Percentiles rank a stretch among this genome's conserved stretches.
phyloP scores from a whole-genome alignment of 805 yeast genomes.

The Debaryomyces castellii region DNA sequence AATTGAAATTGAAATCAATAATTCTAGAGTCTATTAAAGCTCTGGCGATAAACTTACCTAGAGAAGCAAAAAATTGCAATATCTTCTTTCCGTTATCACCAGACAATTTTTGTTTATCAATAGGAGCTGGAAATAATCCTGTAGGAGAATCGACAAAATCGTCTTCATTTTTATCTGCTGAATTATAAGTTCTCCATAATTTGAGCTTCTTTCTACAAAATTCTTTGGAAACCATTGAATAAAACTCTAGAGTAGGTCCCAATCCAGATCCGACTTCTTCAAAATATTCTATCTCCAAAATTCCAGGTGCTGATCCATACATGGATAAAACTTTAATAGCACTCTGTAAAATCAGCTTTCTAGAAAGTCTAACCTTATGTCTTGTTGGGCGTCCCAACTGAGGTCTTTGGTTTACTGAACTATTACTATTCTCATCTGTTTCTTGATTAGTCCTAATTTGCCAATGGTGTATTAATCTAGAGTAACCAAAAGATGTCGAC shows the following conservation, averaged over 20 bases:
- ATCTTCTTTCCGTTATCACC: slow-evolving; percentile 40
- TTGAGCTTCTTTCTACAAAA: slow-evolving; percentile 56
- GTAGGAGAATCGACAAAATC: slow-evolving; percentile 39
- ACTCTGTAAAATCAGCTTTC: slow-evolving; percentile 68
- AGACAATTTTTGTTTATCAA: slow-evolving; percentile 23
- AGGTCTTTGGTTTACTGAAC: slow-evolving; percentile 17
- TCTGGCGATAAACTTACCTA: slow-evolving; percentile 86
- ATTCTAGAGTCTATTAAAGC: slow-evolving; percentile 86
- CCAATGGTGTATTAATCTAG: slow-evolving; percentile 80
- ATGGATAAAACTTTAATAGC: slow-evolving; percentile 75
- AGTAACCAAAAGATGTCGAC: slow-evolving; percentile 88
- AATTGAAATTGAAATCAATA: slow-evolving; percentile 76
- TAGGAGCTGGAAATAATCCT: slow-evolving; percentile 78
- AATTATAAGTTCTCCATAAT: slow-evolving; percentile 64
- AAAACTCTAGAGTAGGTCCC: slow-evolving; percentile 95
- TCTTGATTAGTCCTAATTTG: slow-evolving; percentile 46
- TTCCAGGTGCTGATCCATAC: slow-evolving; percentile 77
- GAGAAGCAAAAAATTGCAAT: slow-evolving; percentile 54
- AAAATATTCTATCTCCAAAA: slow-evolving; percentile 81
- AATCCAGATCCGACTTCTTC: slow-evolving; percentile 95
- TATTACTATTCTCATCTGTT: slow-evolving; percentile 27
- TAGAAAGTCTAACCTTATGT: slow-evolving; percentile 75
- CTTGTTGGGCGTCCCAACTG: slow-evolving; percentile 75
- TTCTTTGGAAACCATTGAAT: slow-evolving; percentile 74
- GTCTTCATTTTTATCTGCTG: slow-evolving; percentile 15